Evolutionary conservation across 129 eudicot genomes (phyloP).

Genomic region (Lactuca sativa): DNA sequence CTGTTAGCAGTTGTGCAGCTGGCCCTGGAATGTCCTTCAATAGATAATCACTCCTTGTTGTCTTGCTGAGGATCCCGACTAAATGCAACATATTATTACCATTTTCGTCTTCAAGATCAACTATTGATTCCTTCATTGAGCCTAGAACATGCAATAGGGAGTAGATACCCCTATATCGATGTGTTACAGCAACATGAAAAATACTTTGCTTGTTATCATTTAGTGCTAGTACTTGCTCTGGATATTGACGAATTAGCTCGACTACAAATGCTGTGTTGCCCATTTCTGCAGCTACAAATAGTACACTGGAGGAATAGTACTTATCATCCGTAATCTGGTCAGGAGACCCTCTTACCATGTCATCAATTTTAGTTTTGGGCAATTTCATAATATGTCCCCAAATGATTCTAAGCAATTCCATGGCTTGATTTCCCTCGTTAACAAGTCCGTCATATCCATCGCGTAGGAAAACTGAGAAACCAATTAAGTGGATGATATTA

Average conservation of each 20-base stretch:
- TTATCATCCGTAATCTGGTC: conserved; percentile 2
- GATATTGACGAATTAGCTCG: conserved; percentile 15
- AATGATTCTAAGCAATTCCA: conserved; percentile 11
- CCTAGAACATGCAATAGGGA: conserved; percentile 31
- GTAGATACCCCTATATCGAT: conserved; percentile 32
- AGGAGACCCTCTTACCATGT: conserved; percentile 13
- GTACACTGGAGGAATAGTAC: conserved; percentile 1
- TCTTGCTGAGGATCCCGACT: conserved; percentile 22
- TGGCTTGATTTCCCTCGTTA: background rate
- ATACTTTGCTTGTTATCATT: conserved; percentile 25
- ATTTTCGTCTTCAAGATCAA: conserved; percentile 14
- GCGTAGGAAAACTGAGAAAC: background rate
- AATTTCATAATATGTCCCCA: conserved; percentile 6
- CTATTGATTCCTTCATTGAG: conserved; percentile 17
- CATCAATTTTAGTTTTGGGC: conserved; percentile 4
- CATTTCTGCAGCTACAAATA: conserved; percentile 33
- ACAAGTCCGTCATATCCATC: background rate
- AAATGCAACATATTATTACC: conserved; percentile 36
- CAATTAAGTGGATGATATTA: background rate
- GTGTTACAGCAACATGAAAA: conserved; percentile 32
- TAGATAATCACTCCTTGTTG: conserved; percentile 12
- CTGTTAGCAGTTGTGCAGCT: conserved; percentile 34
- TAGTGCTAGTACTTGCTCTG: conserved; percentile 28
- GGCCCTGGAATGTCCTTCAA: conserved; percentile 31
- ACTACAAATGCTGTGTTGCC: conserved; percentile 28